Base-by-base conservation (phyloP, 257 asterid genomes). In the Anisodus acutangulus region DNA sequence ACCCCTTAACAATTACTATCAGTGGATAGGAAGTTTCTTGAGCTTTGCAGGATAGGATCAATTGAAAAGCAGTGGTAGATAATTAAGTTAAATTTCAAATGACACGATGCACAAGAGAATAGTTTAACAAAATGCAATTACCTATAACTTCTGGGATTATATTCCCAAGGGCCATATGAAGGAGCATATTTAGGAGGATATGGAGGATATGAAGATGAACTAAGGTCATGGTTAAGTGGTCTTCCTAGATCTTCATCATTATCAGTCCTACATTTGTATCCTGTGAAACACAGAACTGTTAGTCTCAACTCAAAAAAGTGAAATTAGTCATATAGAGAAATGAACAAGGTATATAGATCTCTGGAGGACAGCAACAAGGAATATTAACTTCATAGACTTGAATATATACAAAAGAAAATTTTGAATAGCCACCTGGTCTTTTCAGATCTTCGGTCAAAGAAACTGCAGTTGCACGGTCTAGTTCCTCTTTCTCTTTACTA, bases 391-490 rank as follows among this genome's bases (percentile, higher is more conserved):
- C 10, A 51, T 51, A 51, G 57, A 51, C 57, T 9, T 51, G 57
- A 16, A 19, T 41, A 69, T n/a, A 26, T 1, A 12, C 49, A 12
- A 19, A 60, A 0, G 8, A 60, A n/a, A 37, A 13, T 22, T 66
- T 76, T 11, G n/a, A 55, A 66, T 67, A 84, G 93, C 98, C 98
- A 64, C 80, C 88, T 79, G 97, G 94, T 83, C 91, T 89, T 88
- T 89, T 93, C 76, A 89, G 85, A 88, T 90, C 97, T 85, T 94
- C 99, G 51, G 93, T 90, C 83, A 92, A 83, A 84, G 99, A 94
- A 51, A 89, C 96, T 22, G 95, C 97, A 86, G 92, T 91, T 78
- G 98, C 98, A 62, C 95, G 94, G 74, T 95, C 98, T 63, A 95
- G 71, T 86, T 95, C 99, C 87, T 93, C 96, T 71, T 90, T 91